phyloP scores from a whole-genome alignment of 1,139 yeast species.

The Nematodospora anomalae region DNA sequence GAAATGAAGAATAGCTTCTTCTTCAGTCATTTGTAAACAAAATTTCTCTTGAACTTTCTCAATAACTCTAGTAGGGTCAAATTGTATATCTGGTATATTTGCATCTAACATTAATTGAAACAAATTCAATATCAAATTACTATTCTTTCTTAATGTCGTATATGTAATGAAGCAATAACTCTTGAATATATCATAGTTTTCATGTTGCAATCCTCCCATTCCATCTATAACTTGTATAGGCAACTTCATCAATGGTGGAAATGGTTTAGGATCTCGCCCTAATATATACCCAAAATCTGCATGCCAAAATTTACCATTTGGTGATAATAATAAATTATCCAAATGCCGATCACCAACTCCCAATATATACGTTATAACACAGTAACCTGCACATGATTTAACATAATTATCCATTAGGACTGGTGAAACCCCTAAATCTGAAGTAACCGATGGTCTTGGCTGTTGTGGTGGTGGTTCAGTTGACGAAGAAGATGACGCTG shows the following conservation, averaged over 20 bases:
- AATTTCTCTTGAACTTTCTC: slow-evolving; percentile 93
- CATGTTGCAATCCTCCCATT: slow-evolving; percentile 90
- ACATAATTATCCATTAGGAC: slow-evolving; percentile 91
- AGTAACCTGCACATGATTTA: slow-evolving; percentile 95
- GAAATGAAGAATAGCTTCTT: slow-evolving; percentile 91
- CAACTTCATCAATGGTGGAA: slow-evolving; percentile 96
- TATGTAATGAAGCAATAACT: slow-evolving; percentile 94
- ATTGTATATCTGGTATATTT: slow-evolving; percentile 80
- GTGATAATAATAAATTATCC: slow-evolving; percentile 74
- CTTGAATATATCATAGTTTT: slow-evolving; percentile 81
- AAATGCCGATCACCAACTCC: slow-evolving; percentile 98
- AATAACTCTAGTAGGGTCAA: slow-evolving; percentile 76
- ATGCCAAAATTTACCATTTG: slow-evolving; percentile 88
- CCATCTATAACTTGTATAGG: slow-evolving; percentile 98
- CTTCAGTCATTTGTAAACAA: slow-evolving; percentile 89
- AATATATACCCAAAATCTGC: slow-evolving; percentile 97
- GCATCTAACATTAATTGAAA: slow-evolving; percentile 95
- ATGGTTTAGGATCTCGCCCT: slow-evolving; percentile 97
- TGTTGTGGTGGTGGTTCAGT: slow-evolving; percentile 11
- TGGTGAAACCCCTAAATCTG: slow-evolving; percentile 71
- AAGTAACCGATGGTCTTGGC: slow-evolving; percentile 35
- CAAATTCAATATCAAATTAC: slow-evolving; percentile 83
- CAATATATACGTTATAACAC: slow-evolving; percentile 89
- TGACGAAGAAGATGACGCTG: slow-evolving; percentile 5
- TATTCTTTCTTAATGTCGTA: slow-evolving; percentile 83